Base-by-base conservation (phyloP, 345 rosid species). In the Pistacia integerrima region DNA sequence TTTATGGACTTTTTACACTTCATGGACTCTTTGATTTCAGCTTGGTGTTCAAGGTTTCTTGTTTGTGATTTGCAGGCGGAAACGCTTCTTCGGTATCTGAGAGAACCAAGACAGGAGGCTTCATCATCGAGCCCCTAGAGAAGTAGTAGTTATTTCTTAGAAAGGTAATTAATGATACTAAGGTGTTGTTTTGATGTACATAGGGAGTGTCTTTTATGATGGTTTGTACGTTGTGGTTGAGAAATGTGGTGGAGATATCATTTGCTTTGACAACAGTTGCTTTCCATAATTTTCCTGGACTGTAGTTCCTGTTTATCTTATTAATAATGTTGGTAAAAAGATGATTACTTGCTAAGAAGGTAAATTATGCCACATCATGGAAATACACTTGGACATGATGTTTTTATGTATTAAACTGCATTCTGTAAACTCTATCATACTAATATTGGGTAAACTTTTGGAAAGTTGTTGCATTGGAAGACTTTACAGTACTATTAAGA, bases 51-150 rank as follows among this genome's bases (percentile, higher is more conserved):
- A 62, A 54, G 35, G 54, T 46, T n/a, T 46, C 67, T 41, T 9
- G 49, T 17, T 63, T 71, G 72, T 68, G 63, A 78, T 41, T 35
- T 83, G 87, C 91, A 96, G 99, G 99, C 99, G 41, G 99, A 93
- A 84, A 93, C 82, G n/a, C 97, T 92, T 35, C 89, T 92, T 64
- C 87, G 85, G 62, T 89, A 92, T 84, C 86, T 92, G 69, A 77
- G 97, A 78, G 97, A 87, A 78, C 89, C 91, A 49, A 85, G 97
- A 73, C 87, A 87, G 56, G 91, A 89, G 65, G 88, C 90, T 51
- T 80, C 88, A 0, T 83, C 90, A 36, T 82, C 90, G 51, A 89
- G 82, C 81, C 91, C 92, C 65, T 89, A 74, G 87, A 20, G 38
- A 66, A 28, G 51, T 67, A 61, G 68, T 67, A 18, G 62, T 61